Evolutionary conservation across 192 early-diverging fungal species (phyloP).

Genomic region (Cetraspora pellucida): DNA sequence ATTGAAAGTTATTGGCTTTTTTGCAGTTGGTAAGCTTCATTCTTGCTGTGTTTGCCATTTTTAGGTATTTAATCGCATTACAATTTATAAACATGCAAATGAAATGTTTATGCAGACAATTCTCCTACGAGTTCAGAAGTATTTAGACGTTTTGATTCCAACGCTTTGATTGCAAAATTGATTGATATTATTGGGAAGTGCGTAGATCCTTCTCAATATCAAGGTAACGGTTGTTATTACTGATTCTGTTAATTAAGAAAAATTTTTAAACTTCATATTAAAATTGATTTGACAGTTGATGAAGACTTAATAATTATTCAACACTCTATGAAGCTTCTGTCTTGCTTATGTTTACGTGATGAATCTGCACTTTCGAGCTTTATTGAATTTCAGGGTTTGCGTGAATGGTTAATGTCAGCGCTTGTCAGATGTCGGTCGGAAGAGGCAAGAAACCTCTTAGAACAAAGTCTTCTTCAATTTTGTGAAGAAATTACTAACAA

Average conservation of each 20-base stretch:
- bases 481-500: slow-evolving; percentile 19
- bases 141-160: slow-evolving; percentile 11
- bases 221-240: slow-evolving; percentile 8
- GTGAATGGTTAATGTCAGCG: slow-evolving; percentile 32
- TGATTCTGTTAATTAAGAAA: not conserved
- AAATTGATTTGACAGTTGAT: not conserved
- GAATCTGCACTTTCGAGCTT: slow-evolving; percentile 23
- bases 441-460: slow-evolving; percentile 26
- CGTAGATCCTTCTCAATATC: slow-evolving; percentile 26
- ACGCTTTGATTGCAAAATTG: slow-evolving; percentile 16
- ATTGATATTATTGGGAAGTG: slow-evolving; percentile 27
- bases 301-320: slow-evolving; percentile 33
- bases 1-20: slow-evolving; percentile 32
- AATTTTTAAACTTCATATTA: not conserved
- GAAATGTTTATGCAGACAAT: not conserved
- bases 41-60: not conserved
- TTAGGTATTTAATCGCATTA: not conserved
- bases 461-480: slow-evolving; percentile 23
- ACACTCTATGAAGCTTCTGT: slow-evolving; percentile 31
- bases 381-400: slow-evolving; percentile 19
- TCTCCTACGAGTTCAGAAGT: not conserved
- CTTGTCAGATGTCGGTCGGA: slow-evolving; percentile 28
- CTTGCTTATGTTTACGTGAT: slow-evolving; percentile 31
- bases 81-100: not conserved
- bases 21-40: slow-evolving; percentile 26